These are phyloP conservation scores for Polygonum maritimum DNA, from an alignment of 148 eudicot genomes.

Conservation along the genomic window DNA sequence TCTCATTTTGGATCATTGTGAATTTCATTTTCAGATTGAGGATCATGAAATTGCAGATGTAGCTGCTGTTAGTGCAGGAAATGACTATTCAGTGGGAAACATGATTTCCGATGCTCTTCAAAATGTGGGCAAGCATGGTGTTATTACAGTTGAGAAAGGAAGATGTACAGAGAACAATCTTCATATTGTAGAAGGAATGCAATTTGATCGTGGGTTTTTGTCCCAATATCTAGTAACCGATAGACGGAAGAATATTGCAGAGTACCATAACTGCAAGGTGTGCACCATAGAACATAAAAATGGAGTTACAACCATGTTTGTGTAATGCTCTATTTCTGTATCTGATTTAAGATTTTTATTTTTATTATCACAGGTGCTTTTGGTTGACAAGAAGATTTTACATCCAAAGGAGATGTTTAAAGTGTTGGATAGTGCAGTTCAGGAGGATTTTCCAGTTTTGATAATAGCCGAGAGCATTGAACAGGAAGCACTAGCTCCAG, in stretches of 20 bases:
- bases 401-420: slow-evolving; percentile 69
- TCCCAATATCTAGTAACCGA: slow-evolving; percentile 79
- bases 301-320: neutral
- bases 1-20: slow-evolving; percentile 8
- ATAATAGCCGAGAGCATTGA: slow-evolving; percentile 83
- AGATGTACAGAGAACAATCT: slow-evolving; percentile 40
- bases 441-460: slow-evolving; percentile 57
- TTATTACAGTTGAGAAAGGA: slow-evolving; percentile 63
- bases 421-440: slow-evolving; percentile 63
- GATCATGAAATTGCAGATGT: slow-evolving; percentile 73
- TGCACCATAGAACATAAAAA: slow-evolving; percentile 9
- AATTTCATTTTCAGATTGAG: slow-evolving; percentile 46
- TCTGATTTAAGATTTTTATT: neutral
- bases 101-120: slow-evolving; percentile 63
- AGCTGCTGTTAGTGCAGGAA: slow-evolving; percentile 89
- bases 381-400: slow-evolving; percentile 75
- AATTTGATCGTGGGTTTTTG: slow-evolving; percentile 79
- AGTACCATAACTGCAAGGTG: slow-evolving; percentile 83
- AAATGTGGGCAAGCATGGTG: slow-evolving; percentile 56
- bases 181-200: slow-evolving; percentile 80
- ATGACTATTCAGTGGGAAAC: slow-evolving; percentile 65
- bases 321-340: neutral
- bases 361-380: slow-evolving; percentile 51
- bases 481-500: slow-evolving; percentile 78
- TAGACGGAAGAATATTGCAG: slow-evolving; percentile 47